Evolutionary conservation across 192 early-diverging fungal genomes (phyloP).

Genomic region (Coemansia sp.): DNA sequence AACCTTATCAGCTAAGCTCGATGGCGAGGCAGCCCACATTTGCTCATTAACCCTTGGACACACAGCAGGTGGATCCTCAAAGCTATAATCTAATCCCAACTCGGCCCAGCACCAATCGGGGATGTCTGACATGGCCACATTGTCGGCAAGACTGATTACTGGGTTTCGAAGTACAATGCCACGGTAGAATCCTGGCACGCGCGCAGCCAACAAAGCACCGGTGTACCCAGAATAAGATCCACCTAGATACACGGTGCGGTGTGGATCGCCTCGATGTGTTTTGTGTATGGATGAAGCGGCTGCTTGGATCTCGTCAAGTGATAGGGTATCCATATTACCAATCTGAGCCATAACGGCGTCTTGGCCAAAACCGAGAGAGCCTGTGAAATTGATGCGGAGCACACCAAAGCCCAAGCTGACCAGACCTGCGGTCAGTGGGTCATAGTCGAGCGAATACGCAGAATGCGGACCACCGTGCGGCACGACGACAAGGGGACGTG

Average conservation of each 20-base stretch:
- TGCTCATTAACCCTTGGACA: conserved; percentile 54
- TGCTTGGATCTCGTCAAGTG: conserved; percentile 63
- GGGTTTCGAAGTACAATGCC: conserved; percentile 70
- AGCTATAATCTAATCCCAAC: conserved; percentile 56
- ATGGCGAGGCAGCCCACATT: conserved; percentile 60
- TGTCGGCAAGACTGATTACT: conserved; percentile 62
- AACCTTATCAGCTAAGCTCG: conserved; percentile 54
- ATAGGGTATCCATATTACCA: conserved; percentile 62
- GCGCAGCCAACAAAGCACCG: conserved; percentile 54
- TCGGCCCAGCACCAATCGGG: conserved; percentile 73
- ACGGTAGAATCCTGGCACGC: conserved; percentile 58
- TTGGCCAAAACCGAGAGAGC: conserved; percentile 77
- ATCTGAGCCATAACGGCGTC: conserved; percentile 58
- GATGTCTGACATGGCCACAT: conserved; percentile 61
- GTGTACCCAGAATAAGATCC: conserved; percentile 74
- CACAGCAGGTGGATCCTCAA: conserved; percentile 54
- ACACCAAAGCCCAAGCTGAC: conserved; percentile 62
- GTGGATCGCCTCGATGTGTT: conserved; percentile 41
- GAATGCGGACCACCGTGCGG: conserved; percentile 82
- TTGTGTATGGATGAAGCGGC: conserved; percentile 31
- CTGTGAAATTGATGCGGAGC: conserved; percentile 71
- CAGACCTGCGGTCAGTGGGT: conserved; percentile 43
- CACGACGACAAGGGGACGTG: conserved; percentile 60
- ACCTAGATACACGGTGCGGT: conserved; percentile 59
- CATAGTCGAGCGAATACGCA: conserved; percentile 53